Base-by-base conservation (phyloP, 768 basidiomycete genomes). In the Galerina sulciceps region DNA sequence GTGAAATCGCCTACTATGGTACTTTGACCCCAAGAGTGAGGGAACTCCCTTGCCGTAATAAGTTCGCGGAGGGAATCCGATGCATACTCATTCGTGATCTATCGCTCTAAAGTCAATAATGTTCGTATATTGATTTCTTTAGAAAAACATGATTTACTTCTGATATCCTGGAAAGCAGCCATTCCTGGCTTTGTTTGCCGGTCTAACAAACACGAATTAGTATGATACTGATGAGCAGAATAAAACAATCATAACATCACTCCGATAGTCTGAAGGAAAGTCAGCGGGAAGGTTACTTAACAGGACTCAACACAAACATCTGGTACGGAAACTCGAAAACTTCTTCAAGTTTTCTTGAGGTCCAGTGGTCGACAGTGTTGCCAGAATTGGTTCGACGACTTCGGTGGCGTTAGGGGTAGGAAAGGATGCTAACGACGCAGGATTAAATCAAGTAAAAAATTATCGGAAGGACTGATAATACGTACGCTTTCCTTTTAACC, bases 11-110 rank as follows among this genome's bases (percentile, higher is more conserved):
- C 58, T 68, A 90, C 87, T 60, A 93, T 86, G 51, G 84, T 83
- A 72, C 90, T 88, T 79, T 97, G 95, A 10, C 88, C 88, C 94
- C 94, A 95, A 2, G 85, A 74, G 70, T 95, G 93, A 48, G 75
- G 55, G 65, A 94, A 94, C 71, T 93, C 93, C 22, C 79, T 75
- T 57, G 94, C 72, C 6, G 82, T 81, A 65, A 96, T 91, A 14
- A 71, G 64, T 45, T 81, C 66, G 44, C 75, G 81, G 48, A 94
- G 74, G 34, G 79, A 77, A 41, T 84, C 70, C 4, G 86, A 81
- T 13, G 87, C 90, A 58, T 76, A 84, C 63, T 87, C 70, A 37
- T 74, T 63, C 2, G 92, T 94, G 59, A 89, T 84, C 90, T 92
- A 60, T 57, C 42, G 14, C 11, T 34, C 51, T 43, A 42, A 37